These are phyloP conservation scores for Spergularia bocconei DNA, from an alignment of 148 eudicot species.

Conservation along the genomic window DNA sequence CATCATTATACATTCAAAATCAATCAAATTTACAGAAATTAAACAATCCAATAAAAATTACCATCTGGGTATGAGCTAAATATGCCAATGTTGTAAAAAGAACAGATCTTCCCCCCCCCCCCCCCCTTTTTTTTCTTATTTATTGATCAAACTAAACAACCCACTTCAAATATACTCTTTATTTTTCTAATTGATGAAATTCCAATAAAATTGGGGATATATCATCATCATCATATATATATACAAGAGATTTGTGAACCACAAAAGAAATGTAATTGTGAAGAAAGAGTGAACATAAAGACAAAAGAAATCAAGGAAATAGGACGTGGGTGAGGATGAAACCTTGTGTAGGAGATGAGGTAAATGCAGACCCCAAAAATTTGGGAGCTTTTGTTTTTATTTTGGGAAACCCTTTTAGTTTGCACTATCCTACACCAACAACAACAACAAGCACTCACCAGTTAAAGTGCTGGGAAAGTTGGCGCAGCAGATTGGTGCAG, in stretches of 20 bases:
- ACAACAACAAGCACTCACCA: not conserved
- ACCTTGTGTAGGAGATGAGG: not conserved
- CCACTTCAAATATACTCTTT: not conserved
- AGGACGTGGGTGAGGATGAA: conserved; percentile 27
- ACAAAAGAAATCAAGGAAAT: conserved; percentile 14
- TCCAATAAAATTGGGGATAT: not conserved
- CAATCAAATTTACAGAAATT: not conserved
- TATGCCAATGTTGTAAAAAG: not conserved
- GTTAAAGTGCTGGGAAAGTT: too few species aligned
- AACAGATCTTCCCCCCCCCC: not conserved
- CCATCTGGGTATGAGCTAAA: conserved; percentile 19
- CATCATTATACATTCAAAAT: not conserved
- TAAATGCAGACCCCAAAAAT: not conserved
- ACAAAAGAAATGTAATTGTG: conserved; percentile 18
- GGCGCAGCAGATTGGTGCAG: too few species aligned
- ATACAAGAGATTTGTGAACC: conserved; percentile 1
- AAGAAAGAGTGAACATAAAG: not conserved
- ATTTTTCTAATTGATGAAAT: not conserved
- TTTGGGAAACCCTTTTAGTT: not conserved
- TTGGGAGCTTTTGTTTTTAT: not conserved
- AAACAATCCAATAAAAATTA: not conserved
- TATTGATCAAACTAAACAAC: conserved; percentile 8
- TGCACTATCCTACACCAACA: not conserved
- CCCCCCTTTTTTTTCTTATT: too few species aligned
- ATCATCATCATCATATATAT: not conserved